Percentiles rank a stretch among this genome's conserved stretches.
These are phyloP conservation scores for Cercophora newfieldiana DNA, from an alignment of 495 filamentous ascomycete species.

Conservation along the genomic window DNA sequence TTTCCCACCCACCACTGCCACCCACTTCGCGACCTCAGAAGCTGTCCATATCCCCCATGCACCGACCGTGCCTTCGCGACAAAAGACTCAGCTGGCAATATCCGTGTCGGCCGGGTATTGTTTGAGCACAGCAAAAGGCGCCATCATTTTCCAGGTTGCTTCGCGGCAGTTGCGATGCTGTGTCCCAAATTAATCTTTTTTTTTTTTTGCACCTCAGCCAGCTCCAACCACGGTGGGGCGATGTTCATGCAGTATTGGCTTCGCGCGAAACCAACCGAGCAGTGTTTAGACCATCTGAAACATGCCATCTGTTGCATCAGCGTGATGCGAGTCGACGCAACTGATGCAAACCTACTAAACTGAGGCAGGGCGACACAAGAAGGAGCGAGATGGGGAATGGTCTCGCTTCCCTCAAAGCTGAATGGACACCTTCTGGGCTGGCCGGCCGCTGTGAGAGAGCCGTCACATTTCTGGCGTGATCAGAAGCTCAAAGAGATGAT, in stretches of 20 bases:
- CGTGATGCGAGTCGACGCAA: slow-evolving; percentile 15
- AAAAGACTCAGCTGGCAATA: background rate
- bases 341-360: background rate
- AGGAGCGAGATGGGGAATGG: background rate
- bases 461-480: background rate
- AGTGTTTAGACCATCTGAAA: slow-evolving; percentile 20
- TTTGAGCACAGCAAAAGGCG: background rate
- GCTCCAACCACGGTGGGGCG: background rate
- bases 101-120: slow-evolving; percentile 13
- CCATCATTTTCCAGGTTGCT: background rate
- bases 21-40: background rate
- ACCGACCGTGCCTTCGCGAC: too few relatives aligned
- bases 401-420: background rate
- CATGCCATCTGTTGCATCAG: slow-evolving; percentile 21
- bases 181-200: background rate
- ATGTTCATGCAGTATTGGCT: background rate
- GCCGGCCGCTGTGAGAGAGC: background rate
- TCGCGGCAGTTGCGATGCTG: slow-evolving; percentile 17
- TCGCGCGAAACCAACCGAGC: slow-evolving; percentile 10
- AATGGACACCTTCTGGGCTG: background rate
- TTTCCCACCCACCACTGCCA: background rate
- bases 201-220: background rate
- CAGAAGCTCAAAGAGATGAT: background rate
- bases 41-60: too few relatives aligned
- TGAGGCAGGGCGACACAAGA: background rate